Evolutionary conservation across 495 filamentous ascomycete genomes (phyloP).

Genomic region (Zalerion maritima): DNA sequence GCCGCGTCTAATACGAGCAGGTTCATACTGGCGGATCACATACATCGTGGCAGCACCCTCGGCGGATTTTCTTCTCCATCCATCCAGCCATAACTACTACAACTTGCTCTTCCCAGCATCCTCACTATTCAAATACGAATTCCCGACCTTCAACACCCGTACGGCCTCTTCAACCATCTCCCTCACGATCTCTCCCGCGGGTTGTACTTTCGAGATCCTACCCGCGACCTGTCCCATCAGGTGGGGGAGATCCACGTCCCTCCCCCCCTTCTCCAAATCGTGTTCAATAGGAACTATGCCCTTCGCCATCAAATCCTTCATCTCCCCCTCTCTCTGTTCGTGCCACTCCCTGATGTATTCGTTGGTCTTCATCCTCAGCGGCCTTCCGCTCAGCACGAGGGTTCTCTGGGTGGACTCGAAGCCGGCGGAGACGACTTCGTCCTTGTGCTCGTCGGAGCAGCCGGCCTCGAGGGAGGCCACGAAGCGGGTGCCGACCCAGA

Average conservation of each 20-base stretch:
- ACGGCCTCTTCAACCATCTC: conserved; percentile 79
- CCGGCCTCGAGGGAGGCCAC: conserved; percentile 66
- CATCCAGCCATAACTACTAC: no score
- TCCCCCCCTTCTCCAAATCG: conserved; percentile 59
- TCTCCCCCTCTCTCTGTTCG: conserved; percentile 48
- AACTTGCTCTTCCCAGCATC: conserved; percentile 23
- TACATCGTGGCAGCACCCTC: no score
- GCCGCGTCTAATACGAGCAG: no score
- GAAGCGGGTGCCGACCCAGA: conserved; percentile 80
- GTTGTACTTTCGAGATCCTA: conserved; percentile 54
- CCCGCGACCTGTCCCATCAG: conserved; percentile 92
- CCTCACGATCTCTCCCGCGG: conserved; percentile 65
- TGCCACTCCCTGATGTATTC: conserved; percentile 74
- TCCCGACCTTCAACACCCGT: conserved; percentile 44
- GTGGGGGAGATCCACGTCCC: conserved; percentile 69
- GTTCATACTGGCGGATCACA: no score
- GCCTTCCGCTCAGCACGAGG: conserved; percentile 63
- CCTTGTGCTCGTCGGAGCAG: conserved; percentile 64
- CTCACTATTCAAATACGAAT: conserved; percentile 30
- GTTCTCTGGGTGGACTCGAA: conserved; percentile 67
- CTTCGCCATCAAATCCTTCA: conserved; percentile 52
- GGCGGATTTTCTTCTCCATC: no score
- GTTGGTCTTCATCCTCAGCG: conserved; percentile 66
- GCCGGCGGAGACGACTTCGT: conserved; percentile 56
- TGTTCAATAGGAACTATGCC: conserved; percentile 67